Base-by-base conservation (phyloP, 441 rosid genomes). In the Croton setiger region DNA sequence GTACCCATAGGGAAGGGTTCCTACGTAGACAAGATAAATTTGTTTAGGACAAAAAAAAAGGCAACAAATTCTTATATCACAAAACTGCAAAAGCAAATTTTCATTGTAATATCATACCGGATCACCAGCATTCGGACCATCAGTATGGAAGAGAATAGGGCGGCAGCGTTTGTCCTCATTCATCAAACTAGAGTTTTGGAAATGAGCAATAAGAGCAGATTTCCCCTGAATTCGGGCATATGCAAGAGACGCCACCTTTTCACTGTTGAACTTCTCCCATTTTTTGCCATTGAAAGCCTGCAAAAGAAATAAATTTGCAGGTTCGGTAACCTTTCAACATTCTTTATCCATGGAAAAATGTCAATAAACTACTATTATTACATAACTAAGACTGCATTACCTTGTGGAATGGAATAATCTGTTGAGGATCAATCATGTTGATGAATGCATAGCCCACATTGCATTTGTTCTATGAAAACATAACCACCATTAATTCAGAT, bases 261-360 rank as follows among this genome's bases (percentile, higher is more conserved):
- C 91, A 13, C 93, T 90, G 78, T 90, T 90, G 86, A 90, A 90
- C 72, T 88, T 90, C 81, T 88, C 93, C 96, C 96, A 90, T 68
- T 88, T 90, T 81, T 88, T 90, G 39, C 96, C 93, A 75, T 84
- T 83, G 77, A 90, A 90, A 43, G 87, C 83, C 96, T 88, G 70
- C 72, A 77, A 74, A 56, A 75, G 23, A 63, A 23, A 36, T 35
- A 49, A 27, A 27, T 60, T 23, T 17, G 44, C 59, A 48, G 14
- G 21, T 20, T n/a, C 41, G 3, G 56, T 65, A 71, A 73, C 64
- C 54, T 59, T 14, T 45, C 20, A 4, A 33, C 11, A 47, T 51
- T 17, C 8, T 48, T 48, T 5, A 5, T 1, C 23, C 14, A 54
- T 63, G 37, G 37, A 44, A 62, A 5, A 39, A 39, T 17, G 4